These are phyloP conservation scores for Achaetomium macrosporum DNA, from an alignment of 2,329 filamentous ascomycete species.

Conservation along the genomic window DNA sequence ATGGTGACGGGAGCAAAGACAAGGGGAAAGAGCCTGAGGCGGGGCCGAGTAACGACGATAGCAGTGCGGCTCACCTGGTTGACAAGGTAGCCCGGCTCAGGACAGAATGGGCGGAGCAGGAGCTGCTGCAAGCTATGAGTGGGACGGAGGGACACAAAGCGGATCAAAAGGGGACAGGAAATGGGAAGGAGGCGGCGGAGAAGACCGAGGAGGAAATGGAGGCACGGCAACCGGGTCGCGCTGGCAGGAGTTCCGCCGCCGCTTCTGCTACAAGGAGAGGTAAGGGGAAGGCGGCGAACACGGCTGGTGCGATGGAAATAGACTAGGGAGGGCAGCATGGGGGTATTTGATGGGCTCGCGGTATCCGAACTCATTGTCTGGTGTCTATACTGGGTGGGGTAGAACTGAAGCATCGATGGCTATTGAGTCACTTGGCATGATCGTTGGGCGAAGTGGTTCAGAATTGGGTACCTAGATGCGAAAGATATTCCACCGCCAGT, in stretches of 20 bases:
- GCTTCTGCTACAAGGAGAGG: constrained; percentile 15
- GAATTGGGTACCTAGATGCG: neutral
- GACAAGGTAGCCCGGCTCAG: constrained; percentile 35
- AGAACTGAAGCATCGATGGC: neutral
- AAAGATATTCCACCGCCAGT: neutral
- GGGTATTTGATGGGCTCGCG: neutral
- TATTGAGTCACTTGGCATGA: neutral
- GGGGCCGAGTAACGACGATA: constrained; percentile 11
- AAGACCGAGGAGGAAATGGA: constrained; percentile 6
- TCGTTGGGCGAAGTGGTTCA: neutral
- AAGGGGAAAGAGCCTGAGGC: constrained; percentile 21
- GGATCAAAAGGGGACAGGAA: neutral
- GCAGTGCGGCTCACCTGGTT: constrained; percentile 28
- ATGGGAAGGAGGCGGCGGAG: neutral
- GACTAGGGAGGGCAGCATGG: constrained; percentile 7
- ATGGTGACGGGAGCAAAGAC: constrained; percentile 26
- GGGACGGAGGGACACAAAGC: constrained; percentile 22
- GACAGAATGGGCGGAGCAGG: constrained; percentile 39
- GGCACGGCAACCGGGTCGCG: constrained; percentile 12
- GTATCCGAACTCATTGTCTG: neutral
- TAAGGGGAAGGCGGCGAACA: constrained; percentile 2
- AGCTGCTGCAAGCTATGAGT: constrained; percentile 42
- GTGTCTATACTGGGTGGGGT: no score
- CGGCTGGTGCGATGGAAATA: constrained; percentile 19
- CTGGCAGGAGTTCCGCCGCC: constrained; percentile 21